These are phyloP conservation scores for Tylopilus vinaceipallidus DNA, from an alignment of 768 basidiomycete genomes.

Conservation along the genomic window DNA sequence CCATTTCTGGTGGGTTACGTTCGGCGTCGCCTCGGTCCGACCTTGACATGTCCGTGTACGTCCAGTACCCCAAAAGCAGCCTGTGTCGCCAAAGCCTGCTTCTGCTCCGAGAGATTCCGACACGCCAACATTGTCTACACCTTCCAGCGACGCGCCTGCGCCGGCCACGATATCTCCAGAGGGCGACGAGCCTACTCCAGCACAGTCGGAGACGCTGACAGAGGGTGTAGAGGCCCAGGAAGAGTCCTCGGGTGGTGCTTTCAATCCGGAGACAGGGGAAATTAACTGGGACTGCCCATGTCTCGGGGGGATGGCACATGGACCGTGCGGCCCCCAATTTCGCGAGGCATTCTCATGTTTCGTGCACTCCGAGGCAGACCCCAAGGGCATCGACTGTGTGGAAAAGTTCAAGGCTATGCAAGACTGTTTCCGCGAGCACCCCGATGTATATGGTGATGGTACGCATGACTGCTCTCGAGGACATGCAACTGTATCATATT, in stretches of 20 bases:
- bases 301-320: constrained; percentile 97
- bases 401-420: constrained; percentile 99
- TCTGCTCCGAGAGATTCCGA: constrained; percentile 17
- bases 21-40: not conserved
- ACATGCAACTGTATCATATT: constrained; percentile 3
- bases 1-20: constrained; percentile 28
- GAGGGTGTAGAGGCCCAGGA: constrained; percentile 28
- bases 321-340: constrained; percentile 92
- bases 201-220: constrained; percentile 1
- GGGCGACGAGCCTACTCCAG: constrained; percentile 7
- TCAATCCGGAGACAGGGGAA: constrained; percentile 95
- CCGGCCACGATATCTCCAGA: not conserved
- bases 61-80: constrained; percentile 21
- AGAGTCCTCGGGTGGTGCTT: constrained; percentile 54
- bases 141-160: constrained; percentile 21
- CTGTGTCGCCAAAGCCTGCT: not conserved
- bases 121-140: constrained; percentile 11
- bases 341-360: constrained; percentile 97
- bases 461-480: constrained; percentile 29
- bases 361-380: constrained; percentile 89
- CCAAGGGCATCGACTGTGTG: constrained; percentile 96
- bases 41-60: not conserved
- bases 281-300: constrained; percentile 99
- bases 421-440: constrained; percentile 93
- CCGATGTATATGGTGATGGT: constrained; percentile 96